These are phyloP conservation scores for Sporothrix luriei DNA, from an alignment of 2,329 filamentous ascomycete species.

Conservation along the genomic window DNA sequence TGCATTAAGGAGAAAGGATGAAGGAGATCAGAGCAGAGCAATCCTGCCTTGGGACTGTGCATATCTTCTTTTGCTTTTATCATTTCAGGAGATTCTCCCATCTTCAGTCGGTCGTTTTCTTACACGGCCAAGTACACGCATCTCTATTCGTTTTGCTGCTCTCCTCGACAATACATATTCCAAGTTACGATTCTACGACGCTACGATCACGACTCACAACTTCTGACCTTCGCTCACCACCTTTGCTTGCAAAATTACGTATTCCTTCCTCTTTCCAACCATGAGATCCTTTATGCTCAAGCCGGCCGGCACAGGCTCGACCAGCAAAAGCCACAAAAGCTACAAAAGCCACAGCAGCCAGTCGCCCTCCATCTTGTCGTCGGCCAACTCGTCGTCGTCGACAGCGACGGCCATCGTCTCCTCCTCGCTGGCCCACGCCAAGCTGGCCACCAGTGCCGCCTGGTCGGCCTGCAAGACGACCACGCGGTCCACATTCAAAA, in stretches of 20 bases:
- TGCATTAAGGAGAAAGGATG: slow-evolving; percentile 7
- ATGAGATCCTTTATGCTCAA: slow-evolving; percentile 11
- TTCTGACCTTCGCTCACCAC: slow-evolving; percentile 2
- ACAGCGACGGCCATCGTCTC: slow-evolving; percentile 6
- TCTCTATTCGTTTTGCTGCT: slow-evolving; percentile 4
- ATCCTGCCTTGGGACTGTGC: not conserved
- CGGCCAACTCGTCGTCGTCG: not conserved
- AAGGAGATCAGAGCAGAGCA: not conserved
- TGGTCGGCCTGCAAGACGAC: slow-evolving; percentile 25
- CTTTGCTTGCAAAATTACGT: not conserved
- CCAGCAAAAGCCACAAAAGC: slow-evolving; percentile 24
- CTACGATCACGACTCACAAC: not conserved
- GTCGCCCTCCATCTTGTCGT: slow-evolving; percentile 16
- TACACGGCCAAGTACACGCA: not conserved
- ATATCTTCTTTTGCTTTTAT: not conserved
- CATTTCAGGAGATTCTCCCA: not conserved
- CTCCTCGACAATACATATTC: not conserved
- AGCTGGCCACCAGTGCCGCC: slow-evolving; percentile 28
- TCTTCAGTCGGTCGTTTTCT: slow-evolving; percentile 14
- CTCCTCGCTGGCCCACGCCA: slow-evolving; percentile 24
- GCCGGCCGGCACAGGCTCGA: slow-evolving; percentile 27
- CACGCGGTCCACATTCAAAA: not conserved
- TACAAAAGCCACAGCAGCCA: slow-evolving; percentile 10
- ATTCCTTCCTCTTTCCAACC: not conserved
- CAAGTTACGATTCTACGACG: not conserved